Base-by-base conservation (phyloP, 1,139 yeast species). In the Diutina scorzettiae region DNA sequence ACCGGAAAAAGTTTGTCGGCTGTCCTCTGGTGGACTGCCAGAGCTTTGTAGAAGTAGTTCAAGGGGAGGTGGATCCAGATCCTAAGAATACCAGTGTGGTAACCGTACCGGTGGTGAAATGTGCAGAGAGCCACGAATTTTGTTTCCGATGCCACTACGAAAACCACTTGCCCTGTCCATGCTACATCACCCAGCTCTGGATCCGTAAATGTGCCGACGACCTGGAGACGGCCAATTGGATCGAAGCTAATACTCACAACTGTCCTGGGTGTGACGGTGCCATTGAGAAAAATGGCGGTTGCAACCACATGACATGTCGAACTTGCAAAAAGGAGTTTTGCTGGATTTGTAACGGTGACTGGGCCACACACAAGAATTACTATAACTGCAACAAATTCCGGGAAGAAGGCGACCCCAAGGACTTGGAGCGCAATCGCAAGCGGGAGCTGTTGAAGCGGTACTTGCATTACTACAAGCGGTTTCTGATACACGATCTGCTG, bases 281-380 rank as follows among this genome's bases (percentile, higher is more conserved):
- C 1, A 80, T 80, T 47, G 87, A 84, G 53, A 83, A 89, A 55
- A 82, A 81, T 55, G 97, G 96, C 25, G 97, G 97, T 0, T 91
- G 97, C 60, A 89, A 91, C 60, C 98, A 91, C 61, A 89, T 91
- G 96, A 73, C 78, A 0, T 91, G 99, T 58, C 66, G 74, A 5
- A 81, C 78, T 47, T 91, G 99, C 58, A 57, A 59, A 11, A 63
- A 76, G 55, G 85, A 89, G 54, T 91, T 87, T 57, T 91, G 99
- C 57, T 91, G 99, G 99, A 78, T 87, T 41, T 91, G 99, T 58
- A 59, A 76, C 51, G 81, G 80, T 6, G 71, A 66, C 28, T 93
- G 98, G 98, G 53, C 56, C 1, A 63, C 62, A n/a, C 98, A 91
- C 60, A 78, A 78, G 1, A 66, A 69, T 30, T 78, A 63, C 59